A percentile compares a stretch with the other conserved stretches of the same genome.
phyloP scores from a whole-genome alignment of 805 yeast genomes.

The Candida coquimbonensis region DNA sequence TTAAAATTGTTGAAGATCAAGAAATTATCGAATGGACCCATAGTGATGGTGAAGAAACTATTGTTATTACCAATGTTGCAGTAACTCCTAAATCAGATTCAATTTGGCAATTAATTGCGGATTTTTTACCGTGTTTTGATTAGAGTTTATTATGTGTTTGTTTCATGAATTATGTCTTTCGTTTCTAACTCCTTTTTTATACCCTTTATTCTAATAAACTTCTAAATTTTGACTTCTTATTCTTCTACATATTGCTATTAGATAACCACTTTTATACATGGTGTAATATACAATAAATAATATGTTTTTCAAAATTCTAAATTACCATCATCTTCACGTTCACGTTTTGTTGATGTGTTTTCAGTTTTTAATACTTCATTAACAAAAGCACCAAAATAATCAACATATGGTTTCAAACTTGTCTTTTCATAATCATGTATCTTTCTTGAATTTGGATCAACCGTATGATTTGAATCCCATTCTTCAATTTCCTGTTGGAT shows the following conservation, averaged over 20 bases:
- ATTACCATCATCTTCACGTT: constrained; percentile 28
- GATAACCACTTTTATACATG: not conserved
- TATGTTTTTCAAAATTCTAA: constrained; percentile 10
- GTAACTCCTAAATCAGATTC: not conserved
- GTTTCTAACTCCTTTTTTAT: too few relatives aligned
- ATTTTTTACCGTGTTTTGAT: constrained; percentile 1
- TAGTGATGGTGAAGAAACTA: constrained; percentile 32
- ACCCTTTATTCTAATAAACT: not conserved
- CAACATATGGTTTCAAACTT: constrained; percentile 62
- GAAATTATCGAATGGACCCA: constrained; percentile 73
- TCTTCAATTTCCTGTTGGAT: constrained; percentile 59
- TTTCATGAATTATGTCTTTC: not conserved
- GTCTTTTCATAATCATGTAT: constrained; percentile 53
- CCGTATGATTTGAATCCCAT: constrained; percentile 29
- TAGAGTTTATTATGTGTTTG: too few relatives aligned
- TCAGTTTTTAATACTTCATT: constrained; percentile 51
- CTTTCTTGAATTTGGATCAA: constrained; percentile 11
- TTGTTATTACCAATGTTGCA: constrained; percentile 17
- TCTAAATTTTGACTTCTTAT: not conserved
- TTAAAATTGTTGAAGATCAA: constrained; percentile 40
- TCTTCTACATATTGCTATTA: too few relatives aligned
- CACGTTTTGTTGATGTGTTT: constrained; percentile 29
- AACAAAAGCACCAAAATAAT: constrained; percentile 59
- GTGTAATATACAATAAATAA: not conserved
- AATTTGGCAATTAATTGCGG: not conserved